phyloP scores from a whole-genome alignment of 139 green algal genomes.

The Desmodesmus armatus region DNA sequence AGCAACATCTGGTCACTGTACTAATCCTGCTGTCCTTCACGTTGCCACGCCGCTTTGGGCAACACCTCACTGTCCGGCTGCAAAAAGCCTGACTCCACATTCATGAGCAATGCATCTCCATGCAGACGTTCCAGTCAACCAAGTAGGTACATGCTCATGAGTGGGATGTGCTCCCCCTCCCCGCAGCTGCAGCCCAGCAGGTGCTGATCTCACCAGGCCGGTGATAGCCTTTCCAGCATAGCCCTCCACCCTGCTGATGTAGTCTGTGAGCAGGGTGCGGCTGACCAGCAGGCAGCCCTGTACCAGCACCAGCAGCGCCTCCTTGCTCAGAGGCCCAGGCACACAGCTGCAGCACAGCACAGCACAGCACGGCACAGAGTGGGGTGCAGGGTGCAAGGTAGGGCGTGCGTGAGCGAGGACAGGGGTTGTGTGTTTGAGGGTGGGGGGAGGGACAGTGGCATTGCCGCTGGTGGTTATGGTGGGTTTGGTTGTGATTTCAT shows the following conservation, averaged over 20 bases:
- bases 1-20: too few relatives aligned
- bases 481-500: too few relatives aligned
- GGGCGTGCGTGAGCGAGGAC: too few relatives aligned
- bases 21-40: too few relatives aligned
- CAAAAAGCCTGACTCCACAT: too few relatives aligned
- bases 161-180: background rate
- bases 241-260: conserved; percentile 82
- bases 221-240: conserved; percentile 58
- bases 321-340: conserved; percentile 67
- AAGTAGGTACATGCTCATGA: too few relatives aligned
- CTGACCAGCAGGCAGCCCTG: conserved; percentile 83
- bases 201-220: conserved; percentile 47
- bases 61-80: too few relatives aligned
- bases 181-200: background rate
- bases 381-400: background rate
- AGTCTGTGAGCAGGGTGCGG: conserved; percentile 88
- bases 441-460: background rate
- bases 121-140: too few relatives aligned
- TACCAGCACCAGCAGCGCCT: conserved; percentile 78
- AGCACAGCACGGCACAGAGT: background rate
- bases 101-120: too few relatives aligned
- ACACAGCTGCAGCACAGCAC: conserved; percentile 79
- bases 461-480: too few relatives aligned
- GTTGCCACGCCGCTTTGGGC: too few relatives aligned
- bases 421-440: too few relatives aligned